phyloP scores from a whole-genome alignment of 116 monocot genomes.

The Posidonia oceanica region DNA sequence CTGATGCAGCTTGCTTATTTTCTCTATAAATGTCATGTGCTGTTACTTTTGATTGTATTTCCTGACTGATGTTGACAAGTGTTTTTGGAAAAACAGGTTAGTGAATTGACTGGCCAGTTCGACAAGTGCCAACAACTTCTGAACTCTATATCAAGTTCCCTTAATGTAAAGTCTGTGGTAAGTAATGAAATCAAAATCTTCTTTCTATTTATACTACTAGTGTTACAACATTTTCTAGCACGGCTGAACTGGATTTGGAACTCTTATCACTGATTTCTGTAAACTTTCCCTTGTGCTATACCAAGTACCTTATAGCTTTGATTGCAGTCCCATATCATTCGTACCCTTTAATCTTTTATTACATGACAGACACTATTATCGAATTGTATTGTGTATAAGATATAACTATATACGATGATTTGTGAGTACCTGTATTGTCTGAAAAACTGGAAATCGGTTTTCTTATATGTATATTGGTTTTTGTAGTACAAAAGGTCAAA shows the following conservation, averaged over 20 bases:
- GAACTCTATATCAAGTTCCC: conserved; percentile 67
- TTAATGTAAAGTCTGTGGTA: conserved; percentile 55
- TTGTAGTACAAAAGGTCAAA: too few relatives aligned
- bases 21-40: too few relatives aligned
- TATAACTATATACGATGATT: not conserved
- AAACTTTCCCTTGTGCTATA: too few relatives aligned
- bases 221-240: too few relatives aligned
- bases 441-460: not conserved
- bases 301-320: too few relatives aligned
- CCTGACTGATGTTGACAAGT: not conserved
- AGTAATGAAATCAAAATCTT: conserved; percentile 11
- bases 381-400: not conserved
- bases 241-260: too few relatives aligned
- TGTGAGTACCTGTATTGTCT: not conserved
- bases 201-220: not conserved
- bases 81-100: conserved; percentile 31
- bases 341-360: too few relatives aligned
- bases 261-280: too few relatives aligned
- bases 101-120: conserved; percentile 61
- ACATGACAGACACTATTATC: too few relatives aligned
- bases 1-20: too few relatives aligned
- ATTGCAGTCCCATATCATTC: too few relatives aligned
- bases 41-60: too few relatives aligned
- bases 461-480: not conserved
- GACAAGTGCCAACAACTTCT: conserved; percentile 76